These are phyloP conservation scores for Daldinia decipiens DNA, from an alignment of 495 filamentous ascomycete genomes.

Conservation along the genomic window DNA sequence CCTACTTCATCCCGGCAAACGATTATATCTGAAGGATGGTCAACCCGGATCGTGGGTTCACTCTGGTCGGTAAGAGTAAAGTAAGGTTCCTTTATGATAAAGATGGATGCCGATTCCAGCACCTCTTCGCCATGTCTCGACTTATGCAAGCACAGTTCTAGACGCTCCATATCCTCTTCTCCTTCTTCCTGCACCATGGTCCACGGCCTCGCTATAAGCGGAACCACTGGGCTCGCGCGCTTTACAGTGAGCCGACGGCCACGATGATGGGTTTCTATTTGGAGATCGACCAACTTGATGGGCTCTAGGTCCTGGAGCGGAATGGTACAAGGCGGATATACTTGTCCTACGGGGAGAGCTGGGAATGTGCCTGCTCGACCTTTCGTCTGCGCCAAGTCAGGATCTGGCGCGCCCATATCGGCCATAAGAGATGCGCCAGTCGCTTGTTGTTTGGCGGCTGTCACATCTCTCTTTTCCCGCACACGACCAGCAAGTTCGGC, in stretches of 20 bases:
- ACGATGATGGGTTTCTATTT: constrained; percentile 60
- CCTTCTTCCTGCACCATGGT: constrained; percentile 58
- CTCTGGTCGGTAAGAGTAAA: constrained; percentile 55
- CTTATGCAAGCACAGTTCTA: constrained; percentile 50
- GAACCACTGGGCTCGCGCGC: constrained; percentile 45
- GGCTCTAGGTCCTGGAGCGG: constrained; percentile 46
- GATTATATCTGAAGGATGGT: constrained; percentile 60
- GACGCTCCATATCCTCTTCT: constrained; percentile 45
- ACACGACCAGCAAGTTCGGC: constrained; percentile 36
- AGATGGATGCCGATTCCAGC: constrained; percentile 46
- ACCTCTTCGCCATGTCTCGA: constrained; percentile 40
- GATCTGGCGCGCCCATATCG: constrained; percentile 46
- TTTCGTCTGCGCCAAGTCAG: constrained; percentile 29
- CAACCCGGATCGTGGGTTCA: constrained; percentile 57
- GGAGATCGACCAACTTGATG: constrained; percentile 48
- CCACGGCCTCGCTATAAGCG: constrained; percentile 49
- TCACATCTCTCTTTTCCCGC: constrained; percentile 41
- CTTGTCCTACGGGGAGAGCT: constrained; percentile 45
- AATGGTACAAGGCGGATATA: constrained; percentile 49
- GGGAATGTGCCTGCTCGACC: constrained; percentile 27
- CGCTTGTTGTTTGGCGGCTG: constrained; percentile 40
- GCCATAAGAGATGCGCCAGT: constrained; percentile 48
- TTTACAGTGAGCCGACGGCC: constrained; percentile 51
- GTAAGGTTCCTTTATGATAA: constrained; percentile 64
- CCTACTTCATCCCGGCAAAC: constrained; percentile 16